A percentile compares a stretch with the other conserved stretches of the same genome.
Evolutionary conservation across 176 grass and related monocot genomes (phyloP).

Genomic region (Cenchrus americanus): DNA sequence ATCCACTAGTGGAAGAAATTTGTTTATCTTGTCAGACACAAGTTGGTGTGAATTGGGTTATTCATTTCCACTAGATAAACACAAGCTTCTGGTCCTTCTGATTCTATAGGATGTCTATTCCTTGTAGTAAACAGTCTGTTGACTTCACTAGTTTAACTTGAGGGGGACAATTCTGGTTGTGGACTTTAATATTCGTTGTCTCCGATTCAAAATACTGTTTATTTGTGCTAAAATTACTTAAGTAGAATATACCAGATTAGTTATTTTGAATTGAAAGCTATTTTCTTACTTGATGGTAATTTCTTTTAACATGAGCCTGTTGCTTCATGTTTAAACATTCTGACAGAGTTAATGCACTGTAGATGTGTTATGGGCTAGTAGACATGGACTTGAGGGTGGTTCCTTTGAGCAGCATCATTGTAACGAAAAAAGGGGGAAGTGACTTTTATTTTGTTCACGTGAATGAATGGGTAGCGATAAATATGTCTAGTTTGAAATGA

Average conservation of each 20-base stretch:
- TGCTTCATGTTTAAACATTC: conserved; percentile 6
- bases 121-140: conserved; percentile 1
- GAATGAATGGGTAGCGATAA: neutral
- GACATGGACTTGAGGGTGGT: neutral
- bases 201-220: conserved; percentile 7
- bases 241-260: conserved; percentile 12
- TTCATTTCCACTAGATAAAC: neutral
- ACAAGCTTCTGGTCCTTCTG: neutral
- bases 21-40: neutral
- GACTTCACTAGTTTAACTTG: neutral
- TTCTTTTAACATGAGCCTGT: conserved; percentile 3
- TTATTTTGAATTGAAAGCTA: neutral
- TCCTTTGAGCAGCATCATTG: neutral
- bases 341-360: neutral
- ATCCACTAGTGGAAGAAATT: neutral
- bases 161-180: neutral
- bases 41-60: conserved; percentile 12
- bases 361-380: neutral
- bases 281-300: neutral
- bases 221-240: neutral
- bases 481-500: neutral
- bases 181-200: neutral
- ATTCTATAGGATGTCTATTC: neutral
- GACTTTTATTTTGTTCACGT: neutral
- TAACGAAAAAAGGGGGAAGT: neutral